Conservation (phyloP, 192 early-diverging fungal genomes). For the Backusella liffmaniae region DNA sequence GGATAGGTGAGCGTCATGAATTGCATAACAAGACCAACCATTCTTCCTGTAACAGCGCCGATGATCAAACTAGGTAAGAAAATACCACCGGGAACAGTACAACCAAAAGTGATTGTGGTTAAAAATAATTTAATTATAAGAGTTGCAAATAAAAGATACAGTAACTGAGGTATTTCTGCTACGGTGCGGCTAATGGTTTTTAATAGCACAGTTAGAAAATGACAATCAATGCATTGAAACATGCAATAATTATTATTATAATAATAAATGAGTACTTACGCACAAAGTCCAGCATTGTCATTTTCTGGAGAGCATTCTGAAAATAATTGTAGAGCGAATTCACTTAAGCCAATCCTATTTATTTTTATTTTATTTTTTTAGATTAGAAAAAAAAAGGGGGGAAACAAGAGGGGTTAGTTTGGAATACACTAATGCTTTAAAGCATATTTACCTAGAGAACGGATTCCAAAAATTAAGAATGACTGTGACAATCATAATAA, state of each 20-base stretch:
- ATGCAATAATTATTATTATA: neutral
- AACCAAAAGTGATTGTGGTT: conserved; percentile 70
- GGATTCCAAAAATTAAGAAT: conserved; percentile 75
- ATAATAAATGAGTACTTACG: conserved; percentile 34
- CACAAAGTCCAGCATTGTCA: conserved; percentile 54
- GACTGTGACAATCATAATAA: conserved; percentile 67
- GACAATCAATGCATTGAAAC: neutral
- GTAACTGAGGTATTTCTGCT: conserved; percentile 39
- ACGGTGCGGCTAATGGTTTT: conserved; percentile 20
- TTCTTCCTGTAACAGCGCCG: conserved; percentile 89
- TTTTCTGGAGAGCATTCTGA: conserved; percentile 71
- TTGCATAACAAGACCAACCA: conserved; percentile 80
- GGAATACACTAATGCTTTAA: neutral
- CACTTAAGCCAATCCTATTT: conserved; percentile 71
- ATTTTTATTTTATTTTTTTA: neutral
- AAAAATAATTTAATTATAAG: conserved; percentile 58
- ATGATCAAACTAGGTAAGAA: conserved; percentile 94
- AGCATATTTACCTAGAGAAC: conserved; percentile 64
- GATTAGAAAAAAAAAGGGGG: neutral
- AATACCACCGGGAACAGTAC: conserved; percentile 79
- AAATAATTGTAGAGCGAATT: conserved; percentile 86
- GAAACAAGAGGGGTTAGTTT: neutral
- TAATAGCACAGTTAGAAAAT: neutral
- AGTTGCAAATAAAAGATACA: conserved; percentile 59
- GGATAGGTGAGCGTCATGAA: conserved; percentile 57